Base-by-base conservation (phyloP, 345 rosid genomes). In the Trapa bicornis region DNA sequence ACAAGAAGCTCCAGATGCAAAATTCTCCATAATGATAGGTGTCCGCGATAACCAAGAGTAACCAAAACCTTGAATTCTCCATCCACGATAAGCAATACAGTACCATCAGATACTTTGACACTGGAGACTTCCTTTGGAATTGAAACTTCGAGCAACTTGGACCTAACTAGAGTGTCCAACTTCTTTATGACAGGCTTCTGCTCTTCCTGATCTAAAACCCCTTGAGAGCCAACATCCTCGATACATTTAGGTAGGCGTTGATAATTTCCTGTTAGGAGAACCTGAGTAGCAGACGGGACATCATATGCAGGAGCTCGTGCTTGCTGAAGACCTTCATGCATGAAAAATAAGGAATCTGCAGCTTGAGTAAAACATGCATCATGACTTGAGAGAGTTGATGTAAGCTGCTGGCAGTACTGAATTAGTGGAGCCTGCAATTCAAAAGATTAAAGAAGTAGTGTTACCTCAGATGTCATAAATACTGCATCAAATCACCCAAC, bases 41-140 rank as follows among this genome's bases (percentile, higher is more conserved):
- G 92, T 29, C 99, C 99, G 58, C 98, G 87, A 69, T 95, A 95
- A 77, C 98, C 99, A 78, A 95, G 99, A 76, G 99, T 95, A 75
- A 87, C 89, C 72, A 95, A 78, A 61, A 86, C 96, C 80, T 95
- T 85, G 76, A 95, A 95, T 75, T 95, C 96, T 72, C 99, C 96
- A 54, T 89, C 74, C 37, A 91, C 96, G 13, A 72, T 79, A 68
- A 95, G 82, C 74, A 81, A 43, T 22, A 92, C 92, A 0, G 98
- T 89, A 62, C 99, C 99, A 84, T 78, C 80, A 16, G 89, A 82
- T 74, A 95, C 87, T 80, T 87, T 87, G 67, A 95, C 97, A 74
- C 84, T 88, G 37, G 96, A 78, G 37, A 91, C 74, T 76, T 95
- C 99, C 79, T 84, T 91, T 5, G 98, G 99, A 57, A 95, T 72